These are phyloP conservation scores for Ganoderma lingzhi DNA, from an alignment of 1,284 basidiomycete species.

Conservation along the genomic window DNA sequence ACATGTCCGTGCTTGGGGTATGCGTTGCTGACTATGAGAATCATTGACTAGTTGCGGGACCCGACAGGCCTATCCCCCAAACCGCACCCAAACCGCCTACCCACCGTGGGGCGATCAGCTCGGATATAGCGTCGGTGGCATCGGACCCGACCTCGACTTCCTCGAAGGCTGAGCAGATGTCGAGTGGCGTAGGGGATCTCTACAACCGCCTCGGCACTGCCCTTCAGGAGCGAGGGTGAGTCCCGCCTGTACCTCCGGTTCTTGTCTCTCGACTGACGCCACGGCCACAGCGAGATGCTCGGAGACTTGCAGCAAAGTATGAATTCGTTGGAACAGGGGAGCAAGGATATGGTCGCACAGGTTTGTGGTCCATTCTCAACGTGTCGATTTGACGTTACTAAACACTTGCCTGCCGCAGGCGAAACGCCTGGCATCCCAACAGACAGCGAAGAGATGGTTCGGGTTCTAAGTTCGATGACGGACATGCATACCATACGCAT, in stretches of 20 bases:
- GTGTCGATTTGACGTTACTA: neutral
- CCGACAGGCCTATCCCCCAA: slow-evolving; percentile 58
- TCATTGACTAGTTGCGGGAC: slow-evolving; percentile 62
- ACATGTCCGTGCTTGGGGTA: neutral
- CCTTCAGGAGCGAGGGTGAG: slow-evolving; percentile 69
- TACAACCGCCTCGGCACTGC: slow-evolving; percentile 60
- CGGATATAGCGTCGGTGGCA: slow-evolving; percentile 8
- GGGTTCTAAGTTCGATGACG: slow-evolving; percentile 46
- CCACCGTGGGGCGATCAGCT: slow-evolving; percentile 18
- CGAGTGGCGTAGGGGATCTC: slow-evolving; percentile 52
- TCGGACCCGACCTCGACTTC: slow-evolving; percentile 28
- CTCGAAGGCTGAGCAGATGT: slow-evolving; percentile 35
- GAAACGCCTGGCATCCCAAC: slow-evolving; percentile 66
- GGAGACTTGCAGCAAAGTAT: slow-evolving; percentile 68
- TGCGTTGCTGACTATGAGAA: slow-evolving; percentile 10
- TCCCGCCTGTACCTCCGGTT: neutral
- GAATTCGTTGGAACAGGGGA: slow-evolving; percentile 68
- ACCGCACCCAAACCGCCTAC: slow-evolving; percentile 19
- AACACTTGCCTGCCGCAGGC: slow-evolving; percentile 48
- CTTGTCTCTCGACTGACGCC: slow-evolving; percentile 5
- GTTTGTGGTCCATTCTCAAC: slow-evolving; percentile 42
- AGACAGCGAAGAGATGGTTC: slow-evolving; percentile 71
- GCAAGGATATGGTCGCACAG: slow-evolving; percentile 70
- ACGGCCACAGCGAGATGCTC: slow-evolving; percentile 57
- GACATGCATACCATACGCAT: slow-evolving; percentile 1